These are phyloP conservation scores for Pisolithus orientalis DNA, from an alignment of 768 basidiomycete genomes.

Conservation along the genomic window DNA sequence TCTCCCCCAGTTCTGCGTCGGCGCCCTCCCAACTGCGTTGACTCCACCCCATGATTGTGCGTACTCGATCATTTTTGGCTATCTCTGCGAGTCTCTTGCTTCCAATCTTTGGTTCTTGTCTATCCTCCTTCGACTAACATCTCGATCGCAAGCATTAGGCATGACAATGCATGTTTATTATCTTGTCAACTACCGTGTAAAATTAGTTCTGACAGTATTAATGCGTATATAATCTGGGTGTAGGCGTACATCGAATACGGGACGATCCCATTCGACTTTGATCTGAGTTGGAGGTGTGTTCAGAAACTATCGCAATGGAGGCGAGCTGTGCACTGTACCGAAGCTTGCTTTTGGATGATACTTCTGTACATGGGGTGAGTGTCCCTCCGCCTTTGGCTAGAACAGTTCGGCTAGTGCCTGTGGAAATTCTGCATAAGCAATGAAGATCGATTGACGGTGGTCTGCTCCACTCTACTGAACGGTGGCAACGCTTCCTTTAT, in stretches of 20 bases:
- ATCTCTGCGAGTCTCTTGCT: background rate
- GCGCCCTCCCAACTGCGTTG: background rate
- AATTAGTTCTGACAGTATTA: slow-evolving; percentile 17
- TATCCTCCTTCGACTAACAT: background rate
- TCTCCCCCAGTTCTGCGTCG: background rate
- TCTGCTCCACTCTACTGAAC: background rate
- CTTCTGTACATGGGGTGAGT: no score
- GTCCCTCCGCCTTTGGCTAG: no score
- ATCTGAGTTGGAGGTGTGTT: no score
- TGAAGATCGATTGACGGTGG: no score
- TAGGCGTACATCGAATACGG: background rate
- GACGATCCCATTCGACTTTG: no score
- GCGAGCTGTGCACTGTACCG: no score
- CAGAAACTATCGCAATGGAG: no score
- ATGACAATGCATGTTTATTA: slow-evolving; percentile 1
- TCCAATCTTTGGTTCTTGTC: background rate
- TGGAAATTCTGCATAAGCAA: no score
- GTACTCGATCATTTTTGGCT: background rate
- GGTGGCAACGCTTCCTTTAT: background rate
- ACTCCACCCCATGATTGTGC: background rate
- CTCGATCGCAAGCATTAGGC: slow-evolving; percentile 3
- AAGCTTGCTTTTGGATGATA: no score
- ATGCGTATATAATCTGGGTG: slow-evolving; percentile 1
- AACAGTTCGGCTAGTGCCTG: no score
- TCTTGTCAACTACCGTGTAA: slow-evolving; percentile 29